Base-by-base conservation (phyloP, 371 early-diverging fungal species). In the Neoconidiobolus thromboides region DNA sequence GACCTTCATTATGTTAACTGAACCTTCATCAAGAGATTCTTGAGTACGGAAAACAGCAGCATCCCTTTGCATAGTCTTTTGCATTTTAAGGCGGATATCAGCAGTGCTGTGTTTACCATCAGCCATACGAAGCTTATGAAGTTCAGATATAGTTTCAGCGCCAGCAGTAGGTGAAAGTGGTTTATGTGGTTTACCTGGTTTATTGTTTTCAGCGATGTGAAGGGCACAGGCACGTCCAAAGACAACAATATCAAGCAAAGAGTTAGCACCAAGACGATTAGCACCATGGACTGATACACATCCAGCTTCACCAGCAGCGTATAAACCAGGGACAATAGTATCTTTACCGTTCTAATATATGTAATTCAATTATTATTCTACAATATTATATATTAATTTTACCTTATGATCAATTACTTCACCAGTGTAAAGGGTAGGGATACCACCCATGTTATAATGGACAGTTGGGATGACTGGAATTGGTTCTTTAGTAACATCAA, bases 381-480 rank as follows among this genome's bases (percentile, higher is more conserved):
- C 26, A 26, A 26, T 26, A 26, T 26, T 26, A 26, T 26, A 26
- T 60, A 2, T 51, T 48, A 68, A 75, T 75, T 55, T 72, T 67
- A 56, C 82, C 78, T 80, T 73, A 49, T 84, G 76, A 51, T 75
- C 76, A 69, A 94, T 69, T 14, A 94, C 96, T 74, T 96, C 91
- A 64, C 97, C 97, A 56, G 94, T 94, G 83, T 90, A 96, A 60
- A 80, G 79, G 51, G 96, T 95, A 41, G 96, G 96, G 63, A 96
- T 96, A 73, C 97, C 96, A 69, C 97, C 97, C 96, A 96, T 96
- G 80, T 96, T 96, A 83, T 96, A 96, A 73, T 96, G 97, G 65
- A 96, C 97, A 62, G 97, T 96, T 62, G 97, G 97, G 60, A 96
- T 75, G 50, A 96, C 96, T n/a, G 97, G 97, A 69, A 96, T 96